phyloP scores from a whole-genome alignment of 257 asterid species.

The Gentiana macrophylla region DNA sequence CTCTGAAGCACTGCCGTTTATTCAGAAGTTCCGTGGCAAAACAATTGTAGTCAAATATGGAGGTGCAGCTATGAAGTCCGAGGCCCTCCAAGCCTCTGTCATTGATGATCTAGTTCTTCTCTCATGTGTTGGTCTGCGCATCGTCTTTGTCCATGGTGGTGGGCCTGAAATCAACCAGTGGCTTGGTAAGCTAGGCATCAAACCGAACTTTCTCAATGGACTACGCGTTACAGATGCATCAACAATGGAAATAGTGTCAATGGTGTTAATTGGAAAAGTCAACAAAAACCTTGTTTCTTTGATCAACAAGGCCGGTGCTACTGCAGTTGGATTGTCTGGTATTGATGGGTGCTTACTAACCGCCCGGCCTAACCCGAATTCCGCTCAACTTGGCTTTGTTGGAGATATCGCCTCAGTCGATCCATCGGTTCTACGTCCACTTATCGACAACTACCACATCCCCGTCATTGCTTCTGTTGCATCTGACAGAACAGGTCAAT shows the following conservation, averaged over 20 bases:
- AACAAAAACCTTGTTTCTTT: slow-evolving; percentile 64
- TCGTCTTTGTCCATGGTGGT: slow-evolving; percentile 77
- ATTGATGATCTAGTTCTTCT: slow-evolving; percentile 73
- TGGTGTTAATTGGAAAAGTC: slow-evolving; percentile 74
- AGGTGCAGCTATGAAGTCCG: slow-evolving; percentile 80
- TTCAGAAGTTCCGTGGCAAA: slow-evolving; percentile 70
- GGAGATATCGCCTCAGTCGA: slow-evolving; percentile 81
- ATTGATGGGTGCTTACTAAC: slow-evolving; percentile 65
- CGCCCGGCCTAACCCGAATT: slow-evolving; percentile 58
- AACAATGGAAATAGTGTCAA: slow-evolving; percentile 76
- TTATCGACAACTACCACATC: slow-evolving; percentile 49
- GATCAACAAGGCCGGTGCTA: slow-evolving; percentile 73
- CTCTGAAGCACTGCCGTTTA: slow-evolving; percentile 72
- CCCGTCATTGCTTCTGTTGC: slow-evolving; percentile 86
- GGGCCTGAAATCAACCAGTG: slow-evolving; percentile 84
- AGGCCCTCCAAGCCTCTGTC: slow-evolving; percentile 77
- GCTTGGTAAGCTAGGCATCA: slow-evolving; percentile 45
- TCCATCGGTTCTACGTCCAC: slow-evolving; percentile 46
- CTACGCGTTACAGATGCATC: slow-evolving; percentile 76
- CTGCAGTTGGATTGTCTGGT: slow-evolving; percentile 74
- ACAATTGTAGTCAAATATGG: slow-evolving; percentile 82
- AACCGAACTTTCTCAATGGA: slow-evolving; percentile 66
- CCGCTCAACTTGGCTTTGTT: slow-evolving; percentile 62
- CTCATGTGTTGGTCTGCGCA: slow-evolving; percentile 71
- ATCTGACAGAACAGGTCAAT: slow-evolving; percentile 44